Conservation (phyloP, 2,329 filamentous ascomycete species). For the Elsinoe batatas region DNA sequence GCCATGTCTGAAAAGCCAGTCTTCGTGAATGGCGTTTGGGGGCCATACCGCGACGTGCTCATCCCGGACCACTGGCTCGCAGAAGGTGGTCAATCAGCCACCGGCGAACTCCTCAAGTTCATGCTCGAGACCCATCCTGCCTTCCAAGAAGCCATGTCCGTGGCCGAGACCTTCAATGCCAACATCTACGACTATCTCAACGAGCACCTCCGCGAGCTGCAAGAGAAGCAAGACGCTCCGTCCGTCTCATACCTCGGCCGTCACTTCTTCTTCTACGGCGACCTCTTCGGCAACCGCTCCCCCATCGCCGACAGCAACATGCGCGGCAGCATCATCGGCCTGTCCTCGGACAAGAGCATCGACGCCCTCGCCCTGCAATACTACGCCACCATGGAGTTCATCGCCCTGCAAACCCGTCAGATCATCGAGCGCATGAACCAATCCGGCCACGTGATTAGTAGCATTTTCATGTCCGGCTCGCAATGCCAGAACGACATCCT, state of each 20-base stretch:
- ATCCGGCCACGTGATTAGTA: slow-evolving; percentile 74
- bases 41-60: slow-evolving; percentile 88
- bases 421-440: slow-evolving; percentile 92
- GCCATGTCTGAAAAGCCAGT: slow-evolving; percentile 90
- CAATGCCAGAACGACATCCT: slow-evolving; percentile 94
- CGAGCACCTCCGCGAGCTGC: slow-evolving; percentile 68
- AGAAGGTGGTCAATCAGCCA: slow-evolving; percentile 92
- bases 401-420: slow-evolving; percentile 90
- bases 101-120: slow-evolving; percentile 86
- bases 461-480: slow-evolving; percentile 97
- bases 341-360: slow-evolving; percentile 76
- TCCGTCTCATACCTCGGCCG: slow-evolving; percentile 76
- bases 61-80: slow-evolving; percentile 93
- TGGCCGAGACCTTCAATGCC: slow-evolving; percentile 70
- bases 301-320: slow-evolving; percentile 88
- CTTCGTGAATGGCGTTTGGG: slow-evolving; percentile 94
- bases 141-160: slow-evolving; percentile 66
- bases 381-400: slow-evolving; percentile 96
- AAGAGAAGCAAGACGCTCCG: slow-evolving; percentile 58
- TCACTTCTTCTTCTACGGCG: slow-evolving; percentile 97
- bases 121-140: slow-evolving; percentile 92
- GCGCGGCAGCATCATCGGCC: slow-evolving; percentile 78
- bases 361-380: slow-evolving; percentile 86
- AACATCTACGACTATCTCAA: slow-evolving; percentile 97
- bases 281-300: slow-evolving; percentile 92